Base-by-base conservation (phyloP, 148 eudicot genomes). In the Spergularia bocconei region DNA sequence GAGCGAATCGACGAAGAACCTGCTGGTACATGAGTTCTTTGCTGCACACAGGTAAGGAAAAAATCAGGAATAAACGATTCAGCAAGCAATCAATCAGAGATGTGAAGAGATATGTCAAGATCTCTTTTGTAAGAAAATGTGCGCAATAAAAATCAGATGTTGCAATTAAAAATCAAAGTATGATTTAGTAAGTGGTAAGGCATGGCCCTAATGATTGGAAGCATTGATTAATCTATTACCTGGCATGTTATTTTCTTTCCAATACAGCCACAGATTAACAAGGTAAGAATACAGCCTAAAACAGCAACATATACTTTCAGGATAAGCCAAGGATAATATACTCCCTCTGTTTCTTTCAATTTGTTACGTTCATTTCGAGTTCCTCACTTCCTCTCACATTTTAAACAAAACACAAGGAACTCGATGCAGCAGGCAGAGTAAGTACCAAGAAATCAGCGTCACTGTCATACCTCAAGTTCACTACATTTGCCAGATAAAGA, bases 1-100 rank as follows among this genome's bases (percentile, higher is more conserved):
- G 97, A 69, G 92, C 92, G 84, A 95, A 95, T 36, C 98, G 96
- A 50, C 88, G 90, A 72, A 95, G 83, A 54, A 90, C 96, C 83
- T 92, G 98, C 83, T 95, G 96, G 82, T 95, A 95, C 96, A 95
- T 92, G 72, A 95, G 97, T 85, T 95, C 98, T 85, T 95, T 95
- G 97, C 98, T 94, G 83, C 71, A 73, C 77, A 79, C 29, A 76
- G 39, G 38, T 67, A 70, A 66, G 44, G 69, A 39, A 50, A 59
- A 79, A 58, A 61, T 51, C 66, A 51, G 63, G 36, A 62, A 64
- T 53, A 72, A 41, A 33, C 51, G 16, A 38, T 48, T 13, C 15
- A 74, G 21, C 50, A 54, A 74, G 56, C 44, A 39, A 73, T 21
- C 55, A 39, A 60, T 19, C 33, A 10, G 59, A 70, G 39, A 47